Conservation (phyloP, 73 alveolate species). For the Urostyla sp. region DNA sequence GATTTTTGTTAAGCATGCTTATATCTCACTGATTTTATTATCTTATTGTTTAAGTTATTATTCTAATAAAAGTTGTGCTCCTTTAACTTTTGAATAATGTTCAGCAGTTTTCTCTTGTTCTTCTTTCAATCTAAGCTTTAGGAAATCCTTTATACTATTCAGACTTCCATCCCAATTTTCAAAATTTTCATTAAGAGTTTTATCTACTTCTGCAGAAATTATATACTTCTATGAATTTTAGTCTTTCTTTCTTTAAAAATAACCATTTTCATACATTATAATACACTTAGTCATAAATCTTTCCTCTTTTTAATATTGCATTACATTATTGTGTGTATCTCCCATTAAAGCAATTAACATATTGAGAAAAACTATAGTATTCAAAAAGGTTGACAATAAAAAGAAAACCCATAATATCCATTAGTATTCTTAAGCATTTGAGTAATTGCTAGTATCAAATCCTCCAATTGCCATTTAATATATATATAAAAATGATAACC, state of each 20-base stretch:
- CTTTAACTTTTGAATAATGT: neutral
- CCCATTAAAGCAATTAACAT: conserved; percentile 49
- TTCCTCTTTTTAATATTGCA: conserved; percentile 38
- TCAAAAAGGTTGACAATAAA: neutral
- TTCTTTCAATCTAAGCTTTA: neutral
- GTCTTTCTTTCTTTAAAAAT: conserved; percentile 16
- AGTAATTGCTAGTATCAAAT: conserved; percentile 2
- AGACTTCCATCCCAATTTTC: conserved; percentile 54
- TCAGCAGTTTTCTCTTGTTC: conserved; percentile 13
- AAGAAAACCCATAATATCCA: conserved; percentile 47
- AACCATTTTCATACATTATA: conserved; percentile 51
- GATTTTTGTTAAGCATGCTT: neutral
- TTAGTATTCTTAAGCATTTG: neutral
- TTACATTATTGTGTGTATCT: conserved; percentile 38
- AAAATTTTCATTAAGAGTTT: neutral
- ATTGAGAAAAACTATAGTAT: conserved; percentile 10
- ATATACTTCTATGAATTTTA: conserved; percentile 27
- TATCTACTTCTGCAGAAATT: conserved; percentile 26
- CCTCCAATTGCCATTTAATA: conserved; percentile 22
- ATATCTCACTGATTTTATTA: conserved; percentile 21
- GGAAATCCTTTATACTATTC: neutral
- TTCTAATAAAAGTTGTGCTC: neutral
- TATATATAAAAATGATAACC: conserved; percentile 3
- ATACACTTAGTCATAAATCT: conserved; percentile 48
- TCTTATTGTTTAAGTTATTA: conserved; percentile 7